Conservation (phyloP, 495 filamentous ascomycete species). For the Neurospora intermedia region DNA sequence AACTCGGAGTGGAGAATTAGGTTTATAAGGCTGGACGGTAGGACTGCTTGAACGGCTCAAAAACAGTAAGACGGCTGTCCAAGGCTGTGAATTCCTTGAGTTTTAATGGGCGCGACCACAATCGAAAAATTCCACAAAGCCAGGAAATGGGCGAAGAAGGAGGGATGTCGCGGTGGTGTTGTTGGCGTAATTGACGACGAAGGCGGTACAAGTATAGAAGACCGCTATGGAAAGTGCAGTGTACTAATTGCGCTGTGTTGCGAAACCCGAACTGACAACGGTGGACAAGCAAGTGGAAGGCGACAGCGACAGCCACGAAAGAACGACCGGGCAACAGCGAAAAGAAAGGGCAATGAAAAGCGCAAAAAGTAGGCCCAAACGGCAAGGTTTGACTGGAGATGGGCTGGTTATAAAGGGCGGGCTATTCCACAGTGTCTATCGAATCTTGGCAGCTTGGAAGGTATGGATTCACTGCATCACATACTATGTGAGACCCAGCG, state of each 20-base stretch:
- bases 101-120: not conserved
- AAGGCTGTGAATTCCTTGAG: not conserved
- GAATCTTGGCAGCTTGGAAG: not conserved
- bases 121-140: not conserved
- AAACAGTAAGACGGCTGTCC: not conserved
- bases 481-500: not conserved
- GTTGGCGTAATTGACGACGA: not conserved
- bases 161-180: not conserved
- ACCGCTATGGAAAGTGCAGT: not conserved
- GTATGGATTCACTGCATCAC: not conserved
- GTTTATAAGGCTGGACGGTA: not conserved
- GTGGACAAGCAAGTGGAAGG: not conserved
- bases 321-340: not conserved
- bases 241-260: not conserved
- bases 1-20: not conserved
- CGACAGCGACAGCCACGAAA: not conserved
- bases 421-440: not conserved
- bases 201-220: not conserved
- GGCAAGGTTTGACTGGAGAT: not conserved
- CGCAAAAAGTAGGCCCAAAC: not conserved
- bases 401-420: not conserved
- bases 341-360: not conserved
- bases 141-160: not conserved
- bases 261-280: not conserved
- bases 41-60: not conserved